Evolutionary conservation across 78 protist genomes (phyloP).

Genomic region (Dictyostelium intermedium): DNA sequence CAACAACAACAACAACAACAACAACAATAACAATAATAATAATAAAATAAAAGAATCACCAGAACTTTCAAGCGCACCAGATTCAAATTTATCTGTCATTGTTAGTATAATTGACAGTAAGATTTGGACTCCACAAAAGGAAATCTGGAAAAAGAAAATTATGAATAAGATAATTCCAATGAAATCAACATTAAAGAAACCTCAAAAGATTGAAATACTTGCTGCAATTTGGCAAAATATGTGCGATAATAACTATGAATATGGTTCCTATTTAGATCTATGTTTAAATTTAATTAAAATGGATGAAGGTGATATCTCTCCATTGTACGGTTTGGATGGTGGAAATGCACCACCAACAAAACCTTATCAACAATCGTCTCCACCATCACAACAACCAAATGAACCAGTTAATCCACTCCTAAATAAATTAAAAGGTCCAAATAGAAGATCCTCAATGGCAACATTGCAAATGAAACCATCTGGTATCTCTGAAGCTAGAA

Average conservation of each 20-base stretch:
- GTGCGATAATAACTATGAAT: slow-evolving; percentile 65
- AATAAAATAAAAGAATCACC: slow-evolving; percentile 22
- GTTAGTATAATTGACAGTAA: slow-evolving; percentile 54
- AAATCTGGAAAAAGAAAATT: slow-evolving; percentile 61
- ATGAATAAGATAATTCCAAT: slow-evolving; percentile 40
- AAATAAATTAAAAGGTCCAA: neutral
- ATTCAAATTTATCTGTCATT: slow-evolving; percentile 37
- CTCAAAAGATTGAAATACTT: slow-evolving; percentile 51
- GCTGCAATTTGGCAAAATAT: slow-evolving; percentile 79
- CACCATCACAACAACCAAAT: neutral
- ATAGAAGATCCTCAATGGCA: slow-evolving; percentile 57
- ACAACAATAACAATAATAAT: neutral
- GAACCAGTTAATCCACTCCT: neutral
- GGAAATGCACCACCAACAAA: neutral
- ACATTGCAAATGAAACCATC: slow-evolving; percentile 35
- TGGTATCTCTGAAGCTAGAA: slow-evolving; percentile 2
- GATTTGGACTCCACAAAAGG: slow-evolving; percentile 29
- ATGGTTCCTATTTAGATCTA: slow-evolving; percentile 45
- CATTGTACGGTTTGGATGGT: neutral
- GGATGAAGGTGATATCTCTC: slow-evolving; percentile 56
- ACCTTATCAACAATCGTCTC: neutral
- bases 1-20: neutral
- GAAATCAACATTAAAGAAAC: slow-evolving; percentile 24
- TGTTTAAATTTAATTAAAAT: slow-evolving; percentile 21
- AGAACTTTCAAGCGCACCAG: slow-evolving; percentile 34